Percentiles rank a stretch among this genome's conserved stretches.
Conservation (phyloP, 805 yeast species). For the Middelhovenomyces tepae region DNA sequence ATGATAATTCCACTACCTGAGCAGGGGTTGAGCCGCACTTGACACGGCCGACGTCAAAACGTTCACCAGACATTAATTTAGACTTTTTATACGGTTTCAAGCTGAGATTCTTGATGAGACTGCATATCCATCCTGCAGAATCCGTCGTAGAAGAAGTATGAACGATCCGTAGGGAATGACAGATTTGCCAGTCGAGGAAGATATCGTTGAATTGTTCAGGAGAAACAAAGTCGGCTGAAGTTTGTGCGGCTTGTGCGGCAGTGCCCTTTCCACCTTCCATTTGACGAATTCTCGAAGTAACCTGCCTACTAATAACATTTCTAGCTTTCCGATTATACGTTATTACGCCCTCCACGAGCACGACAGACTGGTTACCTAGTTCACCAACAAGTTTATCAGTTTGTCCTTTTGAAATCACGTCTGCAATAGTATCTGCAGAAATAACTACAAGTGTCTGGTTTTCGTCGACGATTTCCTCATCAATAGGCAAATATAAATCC, state of each 20-base stretch:
- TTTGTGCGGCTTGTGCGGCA: no score
- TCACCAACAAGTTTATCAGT: background rate
- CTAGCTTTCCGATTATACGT: no score
- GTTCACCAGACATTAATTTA: constrained; percentile 1
- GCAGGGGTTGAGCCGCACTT: constrained; percentile 11
- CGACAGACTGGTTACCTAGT: no score
- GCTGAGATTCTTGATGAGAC: constrained; percentile 12
- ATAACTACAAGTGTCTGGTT: constrained; percentile 5
- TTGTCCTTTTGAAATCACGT: background rate
- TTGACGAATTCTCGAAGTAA: no score
- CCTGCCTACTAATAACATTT: no score
- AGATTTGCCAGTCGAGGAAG: constrained; percentile 9
- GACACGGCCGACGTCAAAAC: constrained; percentile 9
- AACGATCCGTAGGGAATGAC: constrained; percentile 6
- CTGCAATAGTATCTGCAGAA: background rate
- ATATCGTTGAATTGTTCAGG: background rate
- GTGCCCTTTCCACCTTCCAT: no score
- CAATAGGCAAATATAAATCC: constrained; percentile 15
- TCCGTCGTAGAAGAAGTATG: constrained; percentile 10
- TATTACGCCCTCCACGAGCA: no score
- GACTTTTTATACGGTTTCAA: constrained; percentile 9
- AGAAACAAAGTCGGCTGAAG: no score
- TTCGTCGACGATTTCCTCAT: constrained; percentile 7
- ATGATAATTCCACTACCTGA: constrained; percentile 11
- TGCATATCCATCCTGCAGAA: constrained; percentile 13